Percentiles rank a stretch among this genome's conserved stretches.
Conservation (phyloP, 202 grass and related monocot genomes). For the Carex sylvatica region DNA sequence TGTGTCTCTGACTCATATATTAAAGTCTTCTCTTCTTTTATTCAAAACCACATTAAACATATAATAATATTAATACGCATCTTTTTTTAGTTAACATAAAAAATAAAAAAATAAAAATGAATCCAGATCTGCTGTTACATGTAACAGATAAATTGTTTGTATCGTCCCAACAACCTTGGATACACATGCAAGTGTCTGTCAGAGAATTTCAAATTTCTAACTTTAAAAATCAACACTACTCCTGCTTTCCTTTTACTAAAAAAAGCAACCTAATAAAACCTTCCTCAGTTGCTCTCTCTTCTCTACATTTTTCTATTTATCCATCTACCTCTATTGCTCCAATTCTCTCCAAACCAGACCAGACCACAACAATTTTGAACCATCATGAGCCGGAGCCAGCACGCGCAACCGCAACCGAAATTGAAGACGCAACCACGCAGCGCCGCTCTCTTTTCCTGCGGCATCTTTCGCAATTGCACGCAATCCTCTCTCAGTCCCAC, state of each 20-base stretch:
- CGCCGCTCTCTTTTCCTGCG: slow-evolving; percentile 78
- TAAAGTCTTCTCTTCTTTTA: neutral
- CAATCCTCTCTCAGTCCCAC: slow-evolving; percentile 73
- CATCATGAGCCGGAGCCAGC: slow-evolving; percentile 26
- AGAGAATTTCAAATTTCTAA: slow-evolving; percentile 6
- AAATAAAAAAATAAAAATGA: neutral
- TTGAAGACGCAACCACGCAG: slow-evolving; percentile 61
- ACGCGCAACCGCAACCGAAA: slow-evolving; percentile 38
- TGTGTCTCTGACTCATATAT: neutral
- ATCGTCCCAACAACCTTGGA: slow-evolving; percentile 8
- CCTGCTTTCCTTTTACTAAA: neutral
- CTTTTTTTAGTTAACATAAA: neutral
- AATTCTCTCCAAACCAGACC: neutral
- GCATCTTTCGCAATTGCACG: slow-evolving; percentile 95
- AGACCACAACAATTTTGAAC: no score
- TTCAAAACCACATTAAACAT: neutral
- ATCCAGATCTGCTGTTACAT: slow-evolving; percentile 2
- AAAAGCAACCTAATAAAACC: neutral
- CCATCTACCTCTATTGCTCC: neutral
- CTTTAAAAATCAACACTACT: neutral
- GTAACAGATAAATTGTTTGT: slow-evolving; percentile 5
- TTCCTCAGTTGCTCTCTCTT: neutral
- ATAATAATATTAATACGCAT: neutral
- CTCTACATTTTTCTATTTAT: neutral
- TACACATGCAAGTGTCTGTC: neutral